Evolutionary conservation across 306 rosid genomes (phyloP).

Genomic region (Rosa persica): DNA sequence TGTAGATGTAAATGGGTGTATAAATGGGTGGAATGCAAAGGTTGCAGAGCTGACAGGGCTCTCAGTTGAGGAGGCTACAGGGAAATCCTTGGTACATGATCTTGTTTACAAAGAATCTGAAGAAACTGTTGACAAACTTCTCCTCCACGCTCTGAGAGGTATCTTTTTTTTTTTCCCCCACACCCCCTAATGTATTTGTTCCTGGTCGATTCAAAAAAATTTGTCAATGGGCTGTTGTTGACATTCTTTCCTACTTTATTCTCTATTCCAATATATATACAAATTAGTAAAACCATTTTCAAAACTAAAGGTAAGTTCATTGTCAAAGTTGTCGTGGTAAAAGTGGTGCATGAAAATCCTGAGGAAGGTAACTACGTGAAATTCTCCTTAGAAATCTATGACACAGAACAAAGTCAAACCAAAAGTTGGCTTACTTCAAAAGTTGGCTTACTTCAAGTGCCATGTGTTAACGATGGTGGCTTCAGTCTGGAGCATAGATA

Average conservation of each 20-base stretch:
- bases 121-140: conserved; percentile 68
- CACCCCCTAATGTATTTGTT: conserved; percentile 18
- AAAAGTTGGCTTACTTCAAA: conserved; percentile 6
- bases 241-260: not conserved
- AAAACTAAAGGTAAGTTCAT: not conserved
- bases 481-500: not conserved
- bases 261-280: not conserved
- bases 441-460: conserved; percentile 3
- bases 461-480: not conserved
- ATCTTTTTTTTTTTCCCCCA: conserved; percentile 38
- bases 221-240: conserved; percentile 16
- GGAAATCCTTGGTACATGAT: conserved; percentile 82
- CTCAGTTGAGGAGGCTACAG: conserved; percentile 85
- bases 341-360: not conserved
- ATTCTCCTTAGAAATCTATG: not conserved
- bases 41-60: conserved; percentile 91
- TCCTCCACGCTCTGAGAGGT: conserved; percentile 81
- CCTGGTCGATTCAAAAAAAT: conserved; percentile 13
- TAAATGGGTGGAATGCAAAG: conserved; percentile 99
- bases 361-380: not conserved
- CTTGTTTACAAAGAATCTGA: conserved; percentile 80
- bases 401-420: not conserved
- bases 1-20: conserved; percentile 73
- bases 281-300: not conserved
- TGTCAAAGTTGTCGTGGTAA: not conserved